Percentiles rank a stretch among this genome's conserved stretches.
Evolutionary conservation across 1,284 basidiomycete species (phyloP).

Genomic region (Termitomyces sp.): DNA sequence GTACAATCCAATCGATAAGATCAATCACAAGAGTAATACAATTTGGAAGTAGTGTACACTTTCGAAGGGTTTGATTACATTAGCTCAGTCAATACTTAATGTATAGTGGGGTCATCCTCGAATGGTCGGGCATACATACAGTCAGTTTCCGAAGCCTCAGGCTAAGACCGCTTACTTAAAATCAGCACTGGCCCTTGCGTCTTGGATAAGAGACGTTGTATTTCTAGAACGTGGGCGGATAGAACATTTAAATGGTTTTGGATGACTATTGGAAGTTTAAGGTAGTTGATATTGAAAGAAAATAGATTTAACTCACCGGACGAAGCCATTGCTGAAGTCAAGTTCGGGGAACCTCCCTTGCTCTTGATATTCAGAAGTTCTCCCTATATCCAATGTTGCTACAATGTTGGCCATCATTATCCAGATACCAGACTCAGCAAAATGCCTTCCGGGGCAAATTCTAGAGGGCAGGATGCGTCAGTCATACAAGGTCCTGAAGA

Average conservation of each 20-base stretch:
- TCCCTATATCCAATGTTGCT: conserved; percentile 32
- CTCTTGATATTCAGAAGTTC: conserved; percentile 28
- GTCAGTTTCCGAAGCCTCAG: not conserved
- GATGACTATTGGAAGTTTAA: conserved; percentile 27
- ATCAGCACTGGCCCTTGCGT: conserved; percentile 20
- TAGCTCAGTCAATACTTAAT: not conserved
- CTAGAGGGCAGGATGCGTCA: conserved; percentile 18
- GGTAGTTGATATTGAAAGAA: not conserved
- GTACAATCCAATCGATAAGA: not conserved
- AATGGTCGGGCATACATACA: not conserved
- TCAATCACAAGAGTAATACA: not conserved
- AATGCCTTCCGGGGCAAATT: conserved; percentile 40
- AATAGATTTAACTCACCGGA: conserved; percentile 29
- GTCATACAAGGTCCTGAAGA: not conserved
- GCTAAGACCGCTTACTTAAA: not conserved
- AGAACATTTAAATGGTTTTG: conserved; percentile 30
- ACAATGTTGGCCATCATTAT: conserved; percentile 31
- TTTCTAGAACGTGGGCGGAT: conserved; percentile 29
- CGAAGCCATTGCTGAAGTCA: conserved; percentile 32
- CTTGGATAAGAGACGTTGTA: conserved; percentile 23
- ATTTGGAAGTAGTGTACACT: not conserved
- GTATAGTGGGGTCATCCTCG: not conserved
- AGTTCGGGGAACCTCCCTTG: conserved; percentile 25
- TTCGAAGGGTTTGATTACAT: not conserved
- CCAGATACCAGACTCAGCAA: conserved; percentile 36